Evolutionary conservation across 441 rosid species (phyloP), one percentile per base, ranked within the genome.

Genomic region (Jatropha multifida): DNA sequence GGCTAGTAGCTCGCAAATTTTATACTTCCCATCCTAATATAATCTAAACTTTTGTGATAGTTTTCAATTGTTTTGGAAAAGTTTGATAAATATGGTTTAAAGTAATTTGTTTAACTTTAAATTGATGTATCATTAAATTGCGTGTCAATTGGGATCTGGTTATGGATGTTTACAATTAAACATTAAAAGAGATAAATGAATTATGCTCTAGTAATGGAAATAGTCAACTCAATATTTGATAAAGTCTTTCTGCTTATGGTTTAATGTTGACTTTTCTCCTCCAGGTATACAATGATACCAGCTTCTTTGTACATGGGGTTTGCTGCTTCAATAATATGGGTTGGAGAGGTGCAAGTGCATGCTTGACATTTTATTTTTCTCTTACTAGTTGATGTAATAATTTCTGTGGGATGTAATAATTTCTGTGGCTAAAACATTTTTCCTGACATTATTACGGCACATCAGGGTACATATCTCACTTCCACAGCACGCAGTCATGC

Each of bases 321-420:
- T 84, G 76, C 92, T 46, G 94, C 99, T 77, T 95, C 99, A 37
- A 88, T 95, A 18, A 91, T 93, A 76, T 95, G 99, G 98, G 96
- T 95, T 79, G 99, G 98, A 77, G 85, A 95, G 98, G 99, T 95
- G 76, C 59, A 15, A 48, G 54, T 70, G 48, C 71, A 40, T 76
- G 72, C 26, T 85, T 75, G 4, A 20, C 49, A 63, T 68, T 59
- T 68, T 70, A 20, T 76, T n/a, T 26, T 60, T 41, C 46, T 64
- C 17, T 60, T 76, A 17, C 54, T 42, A 13, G 51, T 59, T 38
- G 10, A 40, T 73, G 5, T n/a, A 18, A 20, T 69, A 8, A 13
- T 20, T 49, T 68, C 14, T 69, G 46, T 59, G 56, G 23, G 23
- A 23, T 23, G 23, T 23, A 23, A 23, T 23, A 23, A 23, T 23